Percentiles rank a stretch among this genome's conserved stretches.
phyloP scores from a whole-genome alignment of 2,329 filamentous ascomycete species.

The Cladophialophora immunda region DNA sequence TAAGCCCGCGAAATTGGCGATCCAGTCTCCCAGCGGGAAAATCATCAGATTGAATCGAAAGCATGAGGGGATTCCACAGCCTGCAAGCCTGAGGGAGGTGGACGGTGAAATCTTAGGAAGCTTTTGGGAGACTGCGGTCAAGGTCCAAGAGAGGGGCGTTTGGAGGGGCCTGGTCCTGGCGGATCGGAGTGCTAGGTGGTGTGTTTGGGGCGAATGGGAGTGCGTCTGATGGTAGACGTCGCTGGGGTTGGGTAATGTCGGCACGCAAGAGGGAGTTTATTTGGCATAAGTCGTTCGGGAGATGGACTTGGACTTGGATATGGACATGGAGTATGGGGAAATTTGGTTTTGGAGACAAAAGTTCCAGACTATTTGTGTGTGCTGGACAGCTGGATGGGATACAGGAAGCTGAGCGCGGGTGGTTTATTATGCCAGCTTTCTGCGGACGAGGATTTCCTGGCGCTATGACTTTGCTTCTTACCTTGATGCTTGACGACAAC shows the following conservation, averaged over 20 bases:
- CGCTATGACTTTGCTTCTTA: slow-evolving; percentile 8
- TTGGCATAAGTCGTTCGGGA: neutral
- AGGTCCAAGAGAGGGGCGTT: slow-evolving; percentile 69
- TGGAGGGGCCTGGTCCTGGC: slow-evolving; percentile 72
- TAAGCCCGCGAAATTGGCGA: slow-evolving; percentile 94
- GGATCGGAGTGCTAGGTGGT: slow-evolving; percentile 72
- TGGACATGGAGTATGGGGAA: neutral
- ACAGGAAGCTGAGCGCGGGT: neutral
- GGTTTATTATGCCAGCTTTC: neutral
- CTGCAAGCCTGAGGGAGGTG: slow-evolving; percentile 42
- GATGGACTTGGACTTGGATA: neutral
- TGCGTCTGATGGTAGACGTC: slow-evolving; percentile 54
- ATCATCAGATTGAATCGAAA: slow-evolving; percentile 74
- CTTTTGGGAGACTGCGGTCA: slow-evolving; percentile 72
- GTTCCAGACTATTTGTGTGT: slow-evolving; percentile 1
- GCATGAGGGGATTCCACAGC: slow-evolving; percentile 56
- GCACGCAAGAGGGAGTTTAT: neutral
- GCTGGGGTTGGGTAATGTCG: neutral
- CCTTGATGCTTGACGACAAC: slow-evolving; percentile 2
- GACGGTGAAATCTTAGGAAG: slow-evolving; percentile 59
- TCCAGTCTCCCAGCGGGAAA: slow-evolving; percentile 93
- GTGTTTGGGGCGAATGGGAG: slow-evolving; percentile 74
- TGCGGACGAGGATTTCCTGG: neutral
- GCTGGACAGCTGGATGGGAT: slow-evolving; percentile 1
- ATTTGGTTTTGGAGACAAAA: slow-evolving; percentile 9